phyloP scores from a whole-genome alignment of 78 protist species.

The Dictyostelium brefeldianum region DNA sequence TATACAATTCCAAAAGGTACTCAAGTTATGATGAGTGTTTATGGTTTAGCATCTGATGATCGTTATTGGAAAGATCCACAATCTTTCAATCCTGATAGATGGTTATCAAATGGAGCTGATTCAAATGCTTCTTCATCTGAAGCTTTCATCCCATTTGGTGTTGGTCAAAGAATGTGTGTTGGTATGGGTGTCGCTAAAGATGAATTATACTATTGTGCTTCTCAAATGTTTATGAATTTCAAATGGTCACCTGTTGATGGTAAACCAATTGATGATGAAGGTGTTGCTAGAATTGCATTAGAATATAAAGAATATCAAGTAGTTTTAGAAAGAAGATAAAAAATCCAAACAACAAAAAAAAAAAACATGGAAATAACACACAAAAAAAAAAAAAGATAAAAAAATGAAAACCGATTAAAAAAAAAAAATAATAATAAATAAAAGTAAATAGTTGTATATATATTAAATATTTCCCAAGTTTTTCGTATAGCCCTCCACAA shows the following conservation, averaged over 20 bases:
- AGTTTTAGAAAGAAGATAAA: constrained; percentile 29
- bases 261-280: constrained; percentile 70
- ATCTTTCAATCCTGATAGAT: constrained; percentile 48
- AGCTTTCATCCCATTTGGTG: constrained; percentile 64
- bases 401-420: no score
- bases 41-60: constrained; percentile 58
- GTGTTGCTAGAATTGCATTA: constrained; percentile 56
- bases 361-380: not conserved
- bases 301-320: constrained; percentile 66
- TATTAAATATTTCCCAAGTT: no score
- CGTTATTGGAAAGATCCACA: constrained; percentile 48
- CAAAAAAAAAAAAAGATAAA: not conserved
- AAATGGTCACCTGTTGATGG: constrained; percentile 42
- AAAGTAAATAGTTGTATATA: no score
- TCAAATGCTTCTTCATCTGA: not conserved
- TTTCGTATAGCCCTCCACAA: no score
- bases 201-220: constrained; percentile 34
- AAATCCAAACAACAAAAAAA: no score
- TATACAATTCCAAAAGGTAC: constrained; percentile 68
- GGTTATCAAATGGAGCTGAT: constrained; percentile 20
- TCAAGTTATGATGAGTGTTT: constrained; percentile 65
- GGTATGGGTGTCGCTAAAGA: constrained; percentile 84
- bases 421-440: no score
- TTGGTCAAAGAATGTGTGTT: constrained; percentile 81
- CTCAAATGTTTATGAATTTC: constrained; percentile 76